Base-by-base conservation (phyloP, 176 grass and related monocot species). In the Rhipidocladum racemiflorum region DNA sequence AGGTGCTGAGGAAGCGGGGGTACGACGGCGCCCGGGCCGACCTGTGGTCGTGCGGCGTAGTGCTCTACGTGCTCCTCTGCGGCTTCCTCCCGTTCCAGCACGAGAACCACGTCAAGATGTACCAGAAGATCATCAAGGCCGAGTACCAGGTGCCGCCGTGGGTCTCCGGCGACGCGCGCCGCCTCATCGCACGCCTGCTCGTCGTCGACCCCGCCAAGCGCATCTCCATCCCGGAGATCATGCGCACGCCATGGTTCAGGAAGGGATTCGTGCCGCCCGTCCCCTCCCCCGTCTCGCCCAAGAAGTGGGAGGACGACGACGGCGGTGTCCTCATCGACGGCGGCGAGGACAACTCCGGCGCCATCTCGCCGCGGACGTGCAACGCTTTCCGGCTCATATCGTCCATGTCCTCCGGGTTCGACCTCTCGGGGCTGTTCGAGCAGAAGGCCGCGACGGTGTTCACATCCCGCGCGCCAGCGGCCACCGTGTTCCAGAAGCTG, bases 341-440 rank as follows among this genome's bases (percentile, higher is more conserved):
- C 60, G 46, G 38, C 51, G 42, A 28, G 24, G 64, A 56, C 49
- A 5, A 7, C 63, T 15, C 53, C 25, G 15, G 38, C 61, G 20
- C n/a, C 40, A 9, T 60, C 42, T 94, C 91, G 2, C 92, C 95
- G 6, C 88, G 88, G 72, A 91, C 87, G 1, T 98, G 91, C 95
- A 98, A 98, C 76, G 95, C 95, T 36, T 98, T 98, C 90, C 84
- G 95, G 86, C 90, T 95, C 77, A 98, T 98, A 28, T 95, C 95
- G 1, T 83, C 92, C 72, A 95, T 98, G 95, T 98, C 95, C 23
- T 89, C 92, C n/a, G 95, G 95, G 9, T 98, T 95, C 74, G 92
- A 98, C 82, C 81, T 98, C 21, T 98, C 95, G 43, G 91, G 82
- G 45, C 42, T 99, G 45, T 96, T 99, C 76, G 91, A 87, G 68